phyloP scores from a whole-genome alignment of 371 early-diverging fungal genomes.

The Nematocida displodere region DNA sequence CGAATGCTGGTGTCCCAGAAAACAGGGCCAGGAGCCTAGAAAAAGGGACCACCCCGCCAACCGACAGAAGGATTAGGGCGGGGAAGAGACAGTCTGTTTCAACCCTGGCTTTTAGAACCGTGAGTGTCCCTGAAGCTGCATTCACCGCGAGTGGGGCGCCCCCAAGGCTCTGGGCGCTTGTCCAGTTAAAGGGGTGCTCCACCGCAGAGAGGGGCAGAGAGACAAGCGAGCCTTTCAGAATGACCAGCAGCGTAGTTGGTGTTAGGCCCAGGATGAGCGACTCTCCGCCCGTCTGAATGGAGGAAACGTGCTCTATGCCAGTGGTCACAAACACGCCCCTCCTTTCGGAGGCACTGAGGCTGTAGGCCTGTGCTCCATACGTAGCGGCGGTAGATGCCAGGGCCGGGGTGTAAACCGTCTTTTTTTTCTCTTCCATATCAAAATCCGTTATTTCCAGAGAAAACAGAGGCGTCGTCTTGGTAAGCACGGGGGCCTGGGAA shows the following conservation, averaged over 20 bases:
- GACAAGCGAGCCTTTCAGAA: background rate
- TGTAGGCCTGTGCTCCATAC: background rate
- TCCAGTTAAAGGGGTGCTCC: conserved; percentile 3
- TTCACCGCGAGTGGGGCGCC: conserved; percentile 20
- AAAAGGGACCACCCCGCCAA: background rate
- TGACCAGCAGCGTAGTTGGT: background rate
- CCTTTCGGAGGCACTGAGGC: background rate
- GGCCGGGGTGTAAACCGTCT: background rate
- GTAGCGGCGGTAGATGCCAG: background rate
- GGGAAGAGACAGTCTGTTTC: conserved; percentile 20
- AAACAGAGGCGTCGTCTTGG: conserved; percentile 25
- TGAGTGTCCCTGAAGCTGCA: conserved; percentile 1
- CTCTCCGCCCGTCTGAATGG: background rate
- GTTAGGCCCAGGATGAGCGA: background rate
- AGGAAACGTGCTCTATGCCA: background rate
- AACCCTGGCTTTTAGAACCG: background rate
- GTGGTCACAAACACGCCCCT: background rate
- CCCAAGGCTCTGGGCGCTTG: too few species aligned
- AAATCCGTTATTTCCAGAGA: conserved; percentile 21
- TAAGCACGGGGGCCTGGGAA: background rate
- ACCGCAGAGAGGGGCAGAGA: background rate
- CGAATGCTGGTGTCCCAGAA: background rate
- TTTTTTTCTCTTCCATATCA: background rate
- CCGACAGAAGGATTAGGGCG: background rate
- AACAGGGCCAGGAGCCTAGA: conserved; percentile 1